Evolutionary conservation across 352 stramenopile genomes (phyloP), one percentile per base, ranked within the genome.

Genomic region (Aphanomyces stellatus): DNA sequence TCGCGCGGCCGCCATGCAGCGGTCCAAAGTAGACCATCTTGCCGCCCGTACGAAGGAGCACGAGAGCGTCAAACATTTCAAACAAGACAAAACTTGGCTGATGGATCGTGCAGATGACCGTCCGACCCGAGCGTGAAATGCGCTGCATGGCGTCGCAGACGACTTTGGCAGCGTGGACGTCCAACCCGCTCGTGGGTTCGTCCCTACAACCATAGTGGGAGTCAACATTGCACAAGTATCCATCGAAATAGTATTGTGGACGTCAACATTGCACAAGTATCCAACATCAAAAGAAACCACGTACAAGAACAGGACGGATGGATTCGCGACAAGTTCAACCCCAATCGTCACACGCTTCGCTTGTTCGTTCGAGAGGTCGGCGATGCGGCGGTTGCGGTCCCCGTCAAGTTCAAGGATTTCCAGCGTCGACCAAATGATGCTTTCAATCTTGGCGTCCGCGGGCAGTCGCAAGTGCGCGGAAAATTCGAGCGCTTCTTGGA

Each of bases 61-160:
- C 62, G 30, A 97, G 69, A 46, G 89, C 76, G 66, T 97, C 88
- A 62, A 88, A 89, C 42, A 82, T 81, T 31, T 82, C 71, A 74
- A 96, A 97, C 17, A 96, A 82, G 41, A 81, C 75, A 13, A 76
- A 82, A 55, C 78, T 91, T 11, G 90, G 90, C 73, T 97, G 90
- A 62, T 97, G 90, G 65, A 97, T 96, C n/a, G 88, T 96, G 56
- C 83, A 89, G 33, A 93, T 74, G 53, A 96, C 85, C 15, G 88
- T 96, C 15, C 86, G 78, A 19, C 85, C 87, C 24, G 74, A 76
- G 59, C 82, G 71, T 15, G 87, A 78, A 71, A 88, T 70, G 59
- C 80, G 76, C 19, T 76, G 60, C 72, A 90, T 22, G 31, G 34
- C 62, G 56, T 65, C 25, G 72, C 77, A 74, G 72, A 83, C 61